phyloP scores from a whole-genome alignment of 1,284 basidiomycete species.

The Sanghuangporus weigelae region DNA sequence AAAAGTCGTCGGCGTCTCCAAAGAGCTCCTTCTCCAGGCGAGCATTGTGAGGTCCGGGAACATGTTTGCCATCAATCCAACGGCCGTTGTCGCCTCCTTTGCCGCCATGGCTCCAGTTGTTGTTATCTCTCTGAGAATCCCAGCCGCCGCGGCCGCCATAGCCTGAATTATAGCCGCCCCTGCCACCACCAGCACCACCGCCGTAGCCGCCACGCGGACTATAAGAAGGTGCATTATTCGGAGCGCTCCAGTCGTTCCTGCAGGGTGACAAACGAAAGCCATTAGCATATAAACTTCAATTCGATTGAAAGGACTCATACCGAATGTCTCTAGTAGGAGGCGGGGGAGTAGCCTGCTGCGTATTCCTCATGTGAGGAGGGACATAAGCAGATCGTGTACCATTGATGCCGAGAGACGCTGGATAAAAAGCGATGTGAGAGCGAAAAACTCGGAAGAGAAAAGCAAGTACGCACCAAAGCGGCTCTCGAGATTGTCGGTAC shows the following conservation, averaged over 20 bases:
- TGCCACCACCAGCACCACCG: slow-evolving; percentile 38
- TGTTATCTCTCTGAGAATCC: slow-evolving; percentile 13
- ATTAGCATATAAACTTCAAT: slow-evolving; percentile 17
- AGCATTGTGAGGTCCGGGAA: slow-evolving; percentile 75
- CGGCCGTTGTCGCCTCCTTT: slow-evolving; percentile 53
- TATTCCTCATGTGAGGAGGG: slow-evolving; percentile 83
- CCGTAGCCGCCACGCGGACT: slow-evolving; percentile 45
- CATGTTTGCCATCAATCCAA: slow-evolving; percentile 90
- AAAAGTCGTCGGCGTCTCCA: slow-evolving; percentile 82
- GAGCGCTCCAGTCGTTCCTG: slow-evolving; percentile 71
- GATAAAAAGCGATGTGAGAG: slow-evolving; percentile 8
- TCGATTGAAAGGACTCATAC: slow-evolving; percentile 35
- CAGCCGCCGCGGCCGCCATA: slow-evolving; percentile 13
- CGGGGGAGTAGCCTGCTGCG: slow-evolving; percentile 70
- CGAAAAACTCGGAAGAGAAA: slow-evolving; percentile 22
- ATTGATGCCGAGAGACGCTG: slow-evolving; percentile 68
- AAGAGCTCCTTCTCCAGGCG: slow-evolving; percentile 95
- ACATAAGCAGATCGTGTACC: slow-evolving; percentile 81
- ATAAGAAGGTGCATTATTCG: slow-evolving; percentile 51
- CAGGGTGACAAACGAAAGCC: not conserved
- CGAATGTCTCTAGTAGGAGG: slow-evolving; percentile 41
- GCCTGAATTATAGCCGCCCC: not conserved
- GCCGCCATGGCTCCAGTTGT: slow-evolving; percentile 32
- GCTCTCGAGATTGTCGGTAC: slow-evolving; percentile 71
- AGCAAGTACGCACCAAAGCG: slow-evolving; percentile 62